Percentiles rank a stretch among this genome's conserved stretches.
Evolutionary conservation across 2,329 filamentous ascomycete species (phyloP).

Genomic region (Ceratocystis variospora): DNA sequence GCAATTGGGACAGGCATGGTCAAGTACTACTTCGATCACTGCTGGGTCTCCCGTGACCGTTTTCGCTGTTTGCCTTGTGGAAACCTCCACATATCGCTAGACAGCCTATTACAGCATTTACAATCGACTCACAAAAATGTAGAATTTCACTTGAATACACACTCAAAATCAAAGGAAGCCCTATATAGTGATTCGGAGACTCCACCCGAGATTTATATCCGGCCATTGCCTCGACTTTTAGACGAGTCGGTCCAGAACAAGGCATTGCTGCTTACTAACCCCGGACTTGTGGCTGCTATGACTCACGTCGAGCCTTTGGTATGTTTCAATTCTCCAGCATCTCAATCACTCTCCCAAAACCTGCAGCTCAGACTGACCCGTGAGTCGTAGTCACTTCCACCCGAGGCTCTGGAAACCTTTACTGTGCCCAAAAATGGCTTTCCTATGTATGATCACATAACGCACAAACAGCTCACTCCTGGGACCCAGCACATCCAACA

Average conservation of each 20-base stretch:
- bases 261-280: background rate
- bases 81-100: slow-evolving; percentile 33
- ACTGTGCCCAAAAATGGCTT: slow-evolving; percentile 34
- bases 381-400: background rate
- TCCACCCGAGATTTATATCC: slow-evolving; percentile 24
- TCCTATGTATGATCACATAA: slow-evolving; percentile 44
- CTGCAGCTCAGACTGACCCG: background rate
- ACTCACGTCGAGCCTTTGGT: slow-evolving; percentile 1
- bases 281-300: background rate
- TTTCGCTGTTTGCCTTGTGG: slow-evolving; percentile 41
- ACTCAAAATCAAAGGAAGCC: slow-evolving; percentile 33
- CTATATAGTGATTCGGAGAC: slow-evolving; percentile 25
- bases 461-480: slow-evolving; percentile 37
- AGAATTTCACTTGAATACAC: slow-evolving; percentile 19
- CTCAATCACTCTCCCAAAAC: background rate
- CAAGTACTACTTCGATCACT: slow-evolving; percentile 32
- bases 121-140: slow-evolving; percentile 14
- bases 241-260: background rate
- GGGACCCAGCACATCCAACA: slow-evolving; percentile 34
- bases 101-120: slow-evolving; percentile 38
- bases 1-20: slow-evolving; percentile 27
- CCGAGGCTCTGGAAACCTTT: slow-evolving; percentile 25
- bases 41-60: slow-evolving; percentile 35
- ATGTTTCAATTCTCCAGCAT: background rate
- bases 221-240: slow-evolving; percentile 5